These are phyloP conservation scores for Paecilomyces dactylethromorphus DNA, from an alignment of 2,329 filamentous ascomycete genomes.

Conservation along the genomic window DNA sequence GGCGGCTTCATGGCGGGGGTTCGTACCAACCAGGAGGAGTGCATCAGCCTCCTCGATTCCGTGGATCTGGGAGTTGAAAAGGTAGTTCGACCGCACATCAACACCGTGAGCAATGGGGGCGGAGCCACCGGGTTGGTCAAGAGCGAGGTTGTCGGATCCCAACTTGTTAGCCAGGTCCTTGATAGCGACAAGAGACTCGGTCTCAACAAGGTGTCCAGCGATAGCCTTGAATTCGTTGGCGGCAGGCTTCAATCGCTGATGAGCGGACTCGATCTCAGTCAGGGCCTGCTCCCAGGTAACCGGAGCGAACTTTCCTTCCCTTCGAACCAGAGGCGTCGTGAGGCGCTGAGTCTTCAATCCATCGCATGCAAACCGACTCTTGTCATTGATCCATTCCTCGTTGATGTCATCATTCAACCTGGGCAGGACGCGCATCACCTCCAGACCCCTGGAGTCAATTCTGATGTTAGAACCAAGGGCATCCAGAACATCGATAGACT, in stretches of 20 bases:
- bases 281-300: slow-evolving; percentile 94
- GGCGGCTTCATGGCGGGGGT: slow-evolving; percentile 90
- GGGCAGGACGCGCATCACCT: slow-evolving; percentile 92
- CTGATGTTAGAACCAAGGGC: slow-evolving; percentile 91
- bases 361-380: slow-evolving; percentile 92
- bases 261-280: slow-evolving; percentile 75
- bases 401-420: slow-evolving; percentile 96
- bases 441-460: slow-evolving; percentile 83
- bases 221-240: slow-evolving; percentile 95
- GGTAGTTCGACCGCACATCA: slow-evolving; percentile 88
- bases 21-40: slow-evolving; percentile 89
- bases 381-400: slow-evolving; percentile 99
- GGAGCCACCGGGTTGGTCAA: slow-evolving; percentile 81
- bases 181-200: slow-evolving; percentile 88
- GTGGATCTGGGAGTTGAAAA: slow-evolving; percentile 92
- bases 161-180: slow-evolving; percentile 97
- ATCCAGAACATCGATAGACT: slow-evolving; percentile 91
- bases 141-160: slow-evolving; percentile 88
- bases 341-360: slow-evolving; percentile 93
- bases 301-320: slow-evolving; percentile 84
- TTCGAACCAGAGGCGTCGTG: slow-evolving; percentile 83
- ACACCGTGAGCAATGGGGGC: slow-evolving; percentile 84
- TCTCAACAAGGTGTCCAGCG: slow-evolving; percentile 83
- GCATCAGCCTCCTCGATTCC: slow-evolving; percentile 91
- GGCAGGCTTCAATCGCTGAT: slow-evolving; percentile 70